phyloP scores from a whole-genome alignment of 2,329 filamentous ascomycete genomes.

The Raffaelea arxii region DNA sequence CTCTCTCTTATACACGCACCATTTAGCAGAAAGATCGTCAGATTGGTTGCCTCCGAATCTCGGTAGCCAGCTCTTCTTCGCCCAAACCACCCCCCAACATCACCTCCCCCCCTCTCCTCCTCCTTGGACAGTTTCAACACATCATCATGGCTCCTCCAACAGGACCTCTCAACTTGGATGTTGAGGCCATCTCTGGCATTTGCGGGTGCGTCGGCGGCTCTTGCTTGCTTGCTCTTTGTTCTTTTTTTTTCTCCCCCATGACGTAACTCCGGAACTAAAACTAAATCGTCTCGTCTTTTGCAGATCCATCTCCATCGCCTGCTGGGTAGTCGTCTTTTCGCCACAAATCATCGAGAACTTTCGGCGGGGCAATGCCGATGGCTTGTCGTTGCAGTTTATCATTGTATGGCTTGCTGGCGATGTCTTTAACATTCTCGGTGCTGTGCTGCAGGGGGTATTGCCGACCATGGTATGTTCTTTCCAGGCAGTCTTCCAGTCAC shows the following conservation, averaged over 20 bases:
- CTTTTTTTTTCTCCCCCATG: constrained; percentile 6
- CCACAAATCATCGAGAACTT: constrained; percentile 62
- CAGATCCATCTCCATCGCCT: constrained; percentile 82
- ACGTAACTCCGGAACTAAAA: not conserved
- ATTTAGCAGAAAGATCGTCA: no score
- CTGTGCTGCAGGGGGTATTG: constrained; percentile 52
- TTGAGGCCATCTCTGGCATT: constrained; percentile 87
- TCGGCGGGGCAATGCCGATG: constrained; percentile 15
- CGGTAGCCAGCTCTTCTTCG: no score
- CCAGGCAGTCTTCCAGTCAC: not conserved
- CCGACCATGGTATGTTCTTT: constrained; percentile 66
- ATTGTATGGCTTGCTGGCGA: constrained; percentile 89
- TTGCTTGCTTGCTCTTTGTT: not conserved
- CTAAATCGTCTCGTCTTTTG: not conserved
- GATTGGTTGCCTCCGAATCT: no score
- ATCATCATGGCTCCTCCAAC: constrained; percentile 47
- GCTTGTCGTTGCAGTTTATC: constrained; percentile 56
- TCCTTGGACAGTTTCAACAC: no score
- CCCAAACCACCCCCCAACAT: no score
- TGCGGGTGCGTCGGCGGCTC: constrained; percentile 54
- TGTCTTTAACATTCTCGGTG: constrained; percentile 24
- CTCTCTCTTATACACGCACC: no score
- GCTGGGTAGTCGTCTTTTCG: constrained; percentile 96
- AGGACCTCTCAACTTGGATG: constrained; percentile 59
- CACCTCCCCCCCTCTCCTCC: no score